Conservation (phyloP, 2,329 filamentous ascomycete species). For the Trichoderma endophyticum region DNA sequence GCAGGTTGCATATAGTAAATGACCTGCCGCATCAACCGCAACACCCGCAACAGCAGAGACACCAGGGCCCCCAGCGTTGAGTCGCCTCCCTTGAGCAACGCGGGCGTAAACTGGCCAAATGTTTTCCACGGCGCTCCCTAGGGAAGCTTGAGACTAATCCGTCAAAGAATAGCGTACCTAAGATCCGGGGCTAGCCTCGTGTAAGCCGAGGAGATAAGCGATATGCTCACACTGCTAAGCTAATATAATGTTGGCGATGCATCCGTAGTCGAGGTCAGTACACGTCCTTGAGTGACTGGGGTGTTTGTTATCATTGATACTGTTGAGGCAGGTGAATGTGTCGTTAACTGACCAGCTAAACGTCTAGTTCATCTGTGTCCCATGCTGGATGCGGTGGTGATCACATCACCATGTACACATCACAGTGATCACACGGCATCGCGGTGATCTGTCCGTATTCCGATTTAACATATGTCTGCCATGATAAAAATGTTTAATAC, state of each 20-base stretch:
- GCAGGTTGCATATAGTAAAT: too few relatives aligned
- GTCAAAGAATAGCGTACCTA: background rate
- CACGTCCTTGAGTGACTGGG: background rate
- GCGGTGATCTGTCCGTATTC: too few relatives aligned
- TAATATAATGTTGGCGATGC: background rate
- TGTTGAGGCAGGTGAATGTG: background rate
- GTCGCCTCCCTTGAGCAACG: too few relatives aligned
- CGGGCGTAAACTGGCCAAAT: too few relatives aligned
- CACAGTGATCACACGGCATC: too few relatives aligned
- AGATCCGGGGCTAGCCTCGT: background rate
- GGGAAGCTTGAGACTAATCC: background rate
- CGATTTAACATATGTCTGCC: too few relatives aligned
- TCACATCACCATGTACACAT: too few relatives aligned
- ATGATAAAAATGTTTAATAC: too few relatives aligned
- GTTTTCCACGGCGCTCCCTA: background rate
- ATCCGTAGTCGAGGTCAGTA: background rate
- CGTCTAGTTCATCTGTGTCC: background rate
- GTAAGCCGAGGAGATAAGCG: background rate
- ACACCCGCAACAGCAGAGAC: background rate
- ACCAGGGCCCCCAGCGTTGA: background rate
- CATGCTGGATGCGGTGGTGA: background rate
- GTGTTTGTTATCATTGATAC: background rate
- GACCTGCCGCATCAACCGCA: background rate
- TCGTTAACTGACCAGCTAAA: background rate
- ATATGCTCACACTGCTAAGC: background rate